Evolutionary conservation across 371 early-diverging fungal genomes (phyloP).

Genomic region (Sporodiniella umbellata): DNA sequence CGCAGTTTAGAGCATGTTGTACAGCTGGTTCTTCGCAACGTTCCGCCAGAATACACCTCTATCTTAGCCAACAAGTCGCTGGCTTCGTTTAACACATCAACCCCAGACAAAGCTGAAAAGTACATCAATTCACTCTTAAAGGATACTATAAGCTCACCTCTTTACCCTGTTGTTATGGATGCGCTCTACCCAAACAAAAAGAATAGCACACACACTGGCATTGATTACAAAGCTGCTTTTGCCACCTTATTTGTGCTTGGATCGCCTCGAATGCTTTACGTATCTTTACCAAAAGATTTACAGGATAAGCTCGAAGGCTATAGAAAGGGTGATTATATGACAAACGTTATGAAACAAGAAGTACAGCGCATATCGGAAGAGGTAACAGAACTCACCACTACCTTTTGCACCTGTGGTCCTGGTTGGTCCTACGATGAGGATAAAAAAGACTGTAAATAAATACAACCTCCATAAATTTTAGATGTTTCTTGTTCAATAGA

Average conservation of each 20-base stretch:
- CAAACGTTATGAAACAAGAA: slow-evolving; percentile 19
- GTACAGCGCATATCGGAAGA: slow-evolving; percentile 27
- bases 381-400: slow-evolving; percentile 23
- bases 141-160: slow-evolving; percentile 40
- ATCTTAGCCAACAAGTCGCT: slow-evolving; percentile 43
- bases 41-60: slow-evolving; percentile 42
- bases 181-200: slow-evolving; percentile 32
- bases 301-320: slow-evolving; percentile 19
- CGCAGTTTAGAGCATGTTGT: slow-evolving; percentile 42
- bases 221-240: slow-evolving; percentile 29
- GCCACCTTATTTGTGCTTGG: slow-evolving; percentile 29
- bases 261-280: slow-evolving; percentile 28
- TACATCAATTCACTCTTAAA: slow-evolving; percentile 38
- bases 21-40: slow-evolving; percentile 42
- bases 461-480: not conserved
- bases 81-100: slow-evolving; percentile 22
- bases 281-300: slow-evolving; percentile 24
- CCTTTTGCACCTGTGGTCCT: slow-evolving; percentile 28
- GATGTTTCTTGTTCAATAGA: not conserved
- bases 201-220: slow-evolving; percentile 11
- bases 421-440: slow-evolving; percentile 9
- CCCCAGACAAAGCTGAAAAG: slow-evolving; percentile 25
- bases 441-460: slow-evolving; percentile 4
- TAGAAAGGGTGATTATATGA: slow-evolving; percentile 21
- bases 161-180: slow-evolving; percentile 41